A percentile compares a stretch with the other conserved stretches of the same genome.
These are phyloP conservation scores for Suhomyces atakaporum DNA, from an alignment of 1,139 yeast species.

Conservation along the genomic window DNA sequence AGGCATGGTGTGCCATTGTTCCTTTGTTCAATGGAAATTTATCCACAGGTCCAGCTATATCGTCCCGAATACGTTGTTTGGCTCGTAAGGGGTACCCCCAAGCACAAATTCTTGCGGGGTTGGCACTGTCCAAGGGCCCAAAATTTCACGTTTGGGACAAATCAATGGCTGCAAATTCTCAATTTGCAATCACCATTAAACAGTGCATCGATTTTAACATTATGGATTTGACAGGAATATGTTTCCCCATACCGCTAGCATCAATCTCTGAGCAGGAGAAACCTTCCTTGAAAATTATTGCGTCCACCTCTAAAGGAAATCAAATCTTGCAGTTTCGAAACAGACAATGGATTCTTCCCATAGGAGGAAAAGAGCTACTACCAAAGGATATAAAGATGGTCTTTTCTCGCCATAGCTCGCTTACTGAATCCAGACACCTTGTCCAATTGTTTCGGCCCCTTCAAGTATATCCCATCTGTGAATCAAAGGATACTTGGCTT, in stretches of 20 bases:
- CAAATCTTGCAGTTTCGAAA: constrained; percentile 24
- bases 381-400: constrained; percentile 43
- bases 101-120: not conserved
- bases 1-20: constrained; percentile 49
- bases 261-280: constrained; percentile 19
- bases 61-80: constrained; percentile 18
- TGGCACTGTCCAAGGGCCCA: not conserved
- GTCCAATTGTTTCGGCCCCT: constrained; percentile 40
- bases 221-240: constrained; percentile 33
- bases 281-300: constrained; percentile 17
- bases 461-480: constrained; percentile 51
- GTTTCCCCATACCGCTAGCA: constrained; percentile 27
- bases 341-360: constrained; percentile 33
- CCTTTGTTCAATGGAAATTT: constrained; percentile 33
- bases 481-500: constrained; percentile 36
- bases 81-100: not conserved
- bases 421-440: constrained; percentile 44
- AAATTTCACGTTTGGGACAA: constrained; percentile 8
- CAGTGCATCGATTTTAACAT: constrained; percentile 47
- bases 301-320: constrained; percentile 27
- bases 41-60: constrained; percentile 31
- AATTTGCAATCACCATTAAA: constrained; percentile 26
- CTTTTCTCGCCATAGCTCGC: constrained; percentile 60
- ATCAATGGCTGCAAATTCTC: constrained; percentile 1
- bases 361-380: constrained; percentile 31